Conservation (phyloP, 257 asterid genomes). For the Solanum dulcamara region DNA sequence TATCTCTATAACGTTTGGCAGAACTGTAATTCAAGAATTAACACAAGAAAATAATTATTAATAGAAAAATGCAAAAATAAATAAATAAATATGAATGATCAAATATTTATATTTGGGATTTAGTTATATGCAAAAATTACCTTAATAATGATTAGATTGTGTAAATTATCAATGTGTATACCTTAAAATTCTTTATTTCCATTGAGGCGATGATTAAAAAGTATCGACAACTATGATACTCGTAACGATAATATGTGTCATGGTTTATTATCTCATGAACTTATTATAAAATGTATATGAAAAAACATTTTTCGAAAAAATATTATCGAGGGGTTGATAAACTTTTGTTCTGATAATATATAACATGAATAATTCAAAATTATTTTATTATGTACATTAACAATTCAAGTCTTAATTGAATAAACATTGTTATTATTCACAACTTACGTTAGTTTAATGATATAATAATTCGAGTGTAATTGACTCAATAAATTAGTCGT, state of each 20-base stretch:
- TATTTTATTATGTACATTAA: neutral
- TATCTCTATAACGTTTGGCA: constrained; percentile 51
- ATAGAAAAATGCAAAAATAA: neutral
- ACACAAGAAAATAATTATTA: too few relatives aligned
- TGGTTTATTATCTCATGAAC: neutral
- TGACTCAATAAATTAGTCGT: neutral
- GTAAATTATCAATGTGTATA: neutral
- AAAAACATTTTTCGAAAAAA: neutral
- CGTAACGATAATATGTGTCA: too few relatives aligned
- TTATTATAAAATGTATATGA: neutral
- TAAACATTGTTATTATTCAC: neutral
- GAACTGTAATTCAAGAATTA: constrained; percentile 21
- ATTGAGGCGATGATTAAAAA: too few relatives aligned
- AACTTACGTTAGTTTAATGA: neutral
- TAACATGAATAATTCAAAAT: neutral
- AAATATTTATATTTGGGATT: neutral
- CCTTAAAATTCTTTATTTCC: neutral
- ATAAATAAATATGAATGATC: too few relatives aligned
- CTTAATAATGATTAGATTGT: neutral
- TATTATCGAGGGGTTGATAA: neutral
- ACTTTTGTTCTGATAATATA: neutral
- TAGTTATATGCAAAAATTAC: neutral
- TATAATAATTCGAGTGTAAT: neutral
- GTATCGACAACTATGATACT: too few relatives aligned
- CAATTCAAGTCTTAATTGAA: neutral